Evolutionary conservation across 495 filamentous ascomycete species (phyloP).

Genomic region (Usnea hakonensis): DNA sequence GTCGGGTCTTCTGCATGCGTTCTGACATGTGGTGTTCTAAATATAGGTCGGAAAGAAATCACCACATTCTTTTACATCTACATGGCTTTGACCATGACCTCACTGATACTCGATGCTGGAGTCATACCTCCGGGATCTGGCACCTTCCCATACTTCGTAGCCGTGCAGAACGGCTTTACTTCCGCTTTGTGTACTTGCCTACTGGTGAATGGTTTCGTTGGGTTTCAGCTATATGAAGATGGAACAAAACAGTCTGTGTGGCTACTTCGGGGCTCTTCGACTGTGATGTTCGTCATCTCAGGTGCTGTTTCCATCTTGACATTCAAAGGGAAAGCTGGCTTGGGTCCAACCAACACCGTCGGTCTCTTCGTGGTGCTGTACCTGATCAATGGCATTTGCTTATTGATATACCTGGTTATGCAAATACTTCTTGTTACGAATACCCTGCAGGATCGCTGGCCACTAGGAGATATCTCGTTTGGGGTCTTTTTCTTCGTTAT

Average conservation of each 20-base stretch:
- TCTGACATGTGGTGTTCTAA: slow-evolving; percentile 22
- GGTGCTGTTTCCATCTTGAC: slow-evolving; percentile 83
- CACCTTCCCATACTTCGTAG: slow-evolving; percentile 84
- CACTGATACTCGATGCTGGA: slow-evolving; percentile 86
- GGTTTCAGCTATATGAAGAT: slow-evolving; percentile 98
- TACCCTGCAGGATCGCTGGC: slow-evolving; percentile 93
- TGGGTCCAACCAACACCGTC: slow-evolving; percentile 75
- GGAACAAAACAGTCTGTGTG: slow-evolving; percentile 93
- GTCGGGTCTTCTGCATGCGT: background rate
- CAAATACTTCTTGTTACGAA: slow-evolving; percentile 82
- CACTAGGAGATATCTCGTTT: slow-evolving; percentile 86
- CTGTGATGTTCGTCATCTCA: slow-evolving; percentile 77
- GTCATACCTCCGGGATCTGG: slow-evolving; percentile 75
- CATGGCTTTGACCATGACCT: slow-evolving; percentile 79
- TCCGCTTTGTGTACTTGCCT: slow-evolving; percentile 84
- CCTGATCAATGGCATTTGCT: slow-evolving; percentile 76
- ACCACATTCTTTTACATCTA: slow-evolving; percentile 96
- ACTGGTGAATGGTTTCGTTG: slow-evolving; percentile 95
- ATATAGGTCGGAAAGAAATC: slow-evolving; percentile 91
- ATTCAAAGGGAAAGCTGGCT: slow-evolving; percentile 84
- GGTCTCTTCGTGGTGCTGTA: slow-evolving; percentile 92
- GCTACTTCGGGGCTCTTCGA: slow-evolving; percentile 72
- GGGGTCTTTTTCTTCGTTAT: slow-evolving; percentile 86
- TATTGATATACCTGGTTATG: slow-evolving; percentile 79
- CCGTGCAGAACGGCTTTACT: slow-evolving; percentile 81